These are phyloP conservation scores for Laguncularia racemosa DNA, from an alignment of 345 rosid genomes.

Conservation along the genomic window DNA sequence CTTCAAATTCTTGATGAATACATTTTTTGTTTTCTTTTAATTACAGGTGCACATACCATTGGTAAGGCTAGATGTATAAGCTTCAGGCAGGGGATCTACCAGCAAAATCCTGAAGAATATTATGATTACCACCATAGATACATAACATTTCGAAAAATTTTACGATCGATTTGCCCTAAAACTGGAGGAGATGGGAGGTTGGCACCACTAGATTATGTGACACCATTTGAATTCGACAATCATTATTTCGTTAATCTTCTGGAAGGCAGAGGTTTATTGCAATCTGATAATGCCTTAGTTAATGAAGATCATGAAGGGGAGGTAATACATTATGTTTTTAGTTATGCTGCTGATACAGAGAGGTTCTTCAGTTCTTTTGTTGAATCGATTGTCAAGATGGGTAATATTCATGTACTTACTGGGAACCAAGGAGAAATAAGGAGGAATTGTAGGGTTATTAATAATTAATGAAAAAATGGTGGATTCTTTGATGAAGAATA, in stretches of 20 bases:
- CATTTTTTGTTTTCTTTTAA: neutral
- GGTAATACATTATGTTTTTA: constrained; percentile 34
- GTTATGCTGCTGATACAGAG: constrained; percentile 39
- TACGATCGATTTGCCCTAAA: constrained; percentile 48
- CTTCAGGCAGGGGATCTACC: constrained; percentile 51
- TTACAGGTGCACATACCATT: constrained; percentile 57
- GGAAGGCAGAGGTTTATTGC: constrained; percentile 52
- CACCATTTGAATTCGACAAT: constrained; percentile 64
- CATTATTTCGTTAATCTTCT: constrained; percentile 55
- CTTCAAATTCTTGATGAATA: no score
- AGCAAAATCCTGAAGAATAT: constrained; percentile 23
- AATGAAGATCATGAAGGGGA: constrained; percentile 42
- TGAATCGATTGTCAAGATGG: constrained; percentile 61
- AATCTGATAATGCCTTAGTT: constrained; percentile 50
- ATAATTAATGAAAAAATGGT: constrained; percentile 6
- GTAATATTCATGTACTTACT: constrained; percentile 48
- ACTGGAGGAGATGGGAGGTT: constrained; percentile 36
- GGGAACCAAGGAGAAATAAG: constrained; percentile 49
- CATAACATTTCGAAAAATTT: constrained; percentile 32
- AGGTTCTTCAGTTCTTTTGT: constrained; percentile 45
- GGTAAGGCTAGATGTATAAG: constrained; percentile 72
- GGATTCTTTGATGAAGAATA: no score
- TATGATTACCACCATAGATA: constrained; percentile 48
- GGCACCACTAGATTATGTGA: constrained; percentile 49
- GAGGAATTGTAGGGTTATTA: constrained; percentile 50